Evolutionary conservation across 305 asterid genomes (phyloP).

Genomic region (Solanum hybrid): DNA sequence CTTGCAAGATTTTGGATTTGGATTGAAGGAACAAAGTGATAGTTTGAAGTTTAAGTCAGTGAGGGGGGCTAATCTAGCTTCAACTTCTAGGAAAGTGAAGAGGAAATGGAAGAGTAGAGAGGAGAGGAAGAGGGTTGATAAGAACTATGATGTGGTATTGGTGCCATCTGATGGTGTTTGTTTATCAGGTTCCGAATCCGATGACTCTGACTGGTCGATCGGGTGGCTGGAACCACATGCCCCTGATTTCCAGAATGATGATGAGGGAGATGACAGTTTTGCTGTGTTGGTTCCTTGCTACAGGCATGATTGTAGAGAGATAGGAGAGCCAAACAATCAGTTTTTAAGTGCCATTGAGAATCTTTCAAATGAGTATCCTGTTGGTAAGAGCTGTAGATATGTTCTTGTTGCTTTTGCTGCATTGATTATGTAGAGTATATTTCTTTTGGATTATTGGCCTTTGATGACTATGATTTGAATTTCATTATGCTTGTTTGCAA

Average conservation of each 20-base stretch:
- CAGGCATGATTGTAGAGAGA: conserved; percentile 43
- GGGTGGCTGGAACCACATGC: conserved; percentile 97
- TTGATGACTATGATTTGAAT: not conserved
- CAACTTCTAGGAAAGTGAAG: conserved; percentile 52
- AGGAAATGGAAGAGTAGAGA: conserved; percentile 84
- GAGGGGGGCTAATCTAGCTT: conserved; percentile 27
- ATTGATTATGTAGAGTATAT: not conserved
- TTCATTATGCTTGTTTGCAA: not conserved
- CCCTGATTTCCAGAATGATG: conserved; percentile 68
- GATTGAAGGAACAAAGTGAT: conserved; percentile 55
- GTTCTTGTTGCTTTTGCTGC: not conserved
- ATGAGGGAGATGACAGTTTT: conserved; percentile 64
- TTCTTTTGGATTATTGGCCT: not conserved
- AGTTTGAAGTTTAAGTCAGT: conserved; percentile 37
- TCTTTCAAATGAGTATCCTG: conserved; percentile 39
- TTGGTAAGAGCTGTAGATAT: conserved; percentile 41
- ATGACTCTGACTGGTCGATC: conserved; percentile 90
- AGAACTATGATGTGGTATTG: conserved; percentile 70
- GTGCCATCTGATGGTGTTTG: conserved; percentile 84
- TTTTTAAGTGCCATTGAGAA: conserved; percentile 42
- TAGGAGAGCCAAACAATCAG: conserved; percentile 27
- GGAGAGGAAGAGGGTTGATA: conserved; percentile 57
- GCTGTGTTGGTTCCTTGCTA: conserved; percentile 96
- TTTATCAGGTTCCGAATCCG: conserved; percentile 81
- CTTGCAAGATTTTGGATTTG: conserved; percentile 63